Evolutionary conservation across 1,284 basidiomycete species (phyloP), one percentile per base, ranked within the genome.

Genomic region (Leccinum pallidistipes): DNA sequence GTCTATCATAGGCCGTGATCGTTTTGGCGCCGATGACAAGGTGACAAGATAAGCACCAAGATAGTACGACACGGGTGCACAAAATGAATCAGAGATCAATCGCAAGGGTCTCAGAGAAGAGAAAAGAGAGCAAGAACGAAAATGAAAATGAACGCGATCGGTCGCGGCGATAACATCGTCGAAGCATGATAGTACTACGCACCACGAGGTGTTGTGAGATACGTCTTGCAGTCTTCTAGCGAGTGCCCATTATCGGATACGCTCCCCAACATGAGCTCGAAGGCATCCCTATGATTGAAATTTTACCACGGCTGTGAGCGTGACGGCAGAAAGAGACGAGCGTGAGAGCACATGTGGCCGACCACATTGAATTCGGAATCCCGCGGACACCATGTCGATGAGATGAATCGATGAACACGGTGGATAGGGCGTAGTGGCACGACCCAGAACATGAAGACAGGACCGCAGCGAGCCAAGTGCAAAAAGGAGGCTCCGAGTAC

Each of bases 121-220:
- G 10, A 21, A 21, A 45, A 45, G 11, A 47, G 38, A 40, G 16
- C 14, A n/a, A n/a, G 45, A 12, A 21, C 18, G 45, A 47, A 27
- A 21, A 12, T 21, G 45, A 47, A 47, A 21, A 12, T 21, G 45
- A 47, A 47, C 21, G 45, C 45, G 18, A 47, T 47, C 38, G 5
- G 11, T 21, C 21, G 18, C 45, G 8, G 45, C 45, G 18, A 12
- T 47, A 6, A 21, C 18, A 47, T 14, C 18, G 45, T 47, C 18
- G 45, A 21, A 47, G 45, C 18, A 47, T 47, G 45, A 21, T 11
- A 47, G 45, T 47, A 47, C 45, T 47, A 47, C 68, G 36, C 64
- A 69, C 68, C 62, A 18, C 24, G 29, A 32, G 62, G 67, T 16
- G 59, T 63, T 55, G 69, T 75, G 63, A 72, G 69, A 62, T 69